Evolutionary conservation across 768 basidiomycete species (phyloP).

Genomic region (Leccinum incarnatum): DNA sequence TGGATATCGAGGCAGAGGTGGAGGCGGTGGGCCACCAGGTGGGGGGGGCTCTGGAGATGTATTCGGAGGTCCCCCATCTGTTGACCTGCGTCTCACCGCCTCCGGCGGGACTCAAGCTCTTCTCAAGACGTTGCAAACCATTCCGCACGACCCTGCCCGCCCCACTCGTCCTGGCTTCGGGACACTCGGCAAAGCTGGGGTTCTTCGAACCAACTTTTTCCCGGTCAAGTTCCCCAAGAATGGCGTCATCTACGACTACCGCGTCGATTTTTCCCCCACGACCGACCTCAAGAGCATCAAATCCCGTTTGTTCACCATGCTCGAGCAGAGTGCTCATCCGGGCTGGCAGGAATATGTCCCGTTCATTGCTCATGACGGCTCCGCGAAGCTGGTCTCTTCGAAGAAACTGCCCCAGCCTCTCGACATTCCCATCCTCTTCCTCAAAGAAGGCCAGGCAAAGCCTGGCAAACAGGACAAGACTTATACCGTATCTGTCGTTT

Average conservation of each 20-base stretch:
- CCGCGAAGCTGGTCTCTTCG: constrained; percentile 42
- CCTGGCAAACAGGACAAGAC: constrained; percentile 31
- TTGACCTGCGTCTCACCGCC: constrained; percentile 34
- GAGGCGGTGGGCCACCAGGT: constrained; percentile 27
- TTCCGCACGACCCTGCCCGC: constrained; percentile 33
- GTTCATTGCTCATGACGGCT: constrained; percentile 41
- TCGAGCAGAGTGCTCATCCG: constrained; percentile 35
- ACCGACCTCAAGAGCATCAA: constrained; percentile 37
- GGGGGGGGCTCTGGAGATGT: constrained; percentile 27
- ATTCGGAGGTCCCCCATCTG: constrained; percentile 31
- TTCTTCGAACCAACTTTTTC: constrained; percentile 52
- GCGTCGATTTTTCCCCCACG: constrained; percentile 36
- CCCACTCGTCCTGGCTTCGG: constrained; percentile 50
- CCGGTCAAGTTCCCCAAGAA: constrained; percentile 39
- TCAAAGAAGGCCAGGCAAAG: constrained; percentile 38
- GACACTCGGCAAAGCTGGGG: constrained; percentile 36
- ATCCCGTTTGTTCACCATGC: constrained; percentile 40
- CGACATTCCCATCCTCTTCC: constrained; percentile 32
- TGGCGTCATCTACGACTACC: constrained; percentile 44
- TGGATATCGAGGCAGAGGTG: constrained; percentile 22
- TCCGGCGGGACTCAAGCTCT: constrained; percentile 22
- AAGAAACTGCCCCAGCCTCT: constrained; percentile 38
- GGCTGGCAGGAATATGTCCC: constrained; percentile 38
- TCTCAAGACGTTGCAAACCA: constrained; percentile 28
- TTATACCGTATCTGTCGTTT: constrained; percentile 39